Base-by-base conservation (phyloP, 2,329 filamentous ascomycete species). In the Aspergillus sp. region DNA sequence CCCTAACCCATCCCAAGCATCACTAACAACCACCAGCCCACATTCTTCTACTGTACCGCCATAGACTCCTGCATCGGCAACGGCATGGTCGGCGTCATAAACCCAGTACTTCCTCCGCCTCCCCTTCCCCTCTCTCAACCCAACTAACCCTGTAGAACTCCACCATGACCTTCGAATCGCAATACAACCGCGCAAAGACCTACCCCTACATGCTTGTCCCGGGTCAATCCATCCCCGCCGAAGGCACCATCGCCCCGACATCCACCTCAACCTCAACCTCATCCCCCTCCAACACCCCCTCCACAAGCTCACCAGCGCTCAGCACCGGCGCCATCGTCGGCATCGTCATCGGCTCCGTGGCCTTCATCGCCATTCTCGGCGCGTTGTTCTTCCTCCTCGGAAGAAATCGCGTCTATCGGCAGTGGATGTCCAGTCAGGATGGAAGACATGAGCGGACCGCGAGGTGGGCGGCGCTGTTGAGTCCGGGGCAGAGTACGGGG, bases 61-160 rank as follows among this genome's bases (percentile, higher is more conserved):
- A 82, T 85, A 0, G 82, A 80, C 0, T 90, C 88, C 2, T 94
- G 90, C 68, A 80, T 81, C 3, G 73, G 77, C 2, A 82, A 88
- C 47, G 82, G 85, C 21, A 94, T 94, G 90, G 83, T 94, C 15
- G 90, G 90, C 3, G 88, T 85, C 1, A 88, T 94, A 66, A 94
- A 93, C 69, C 84, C 88, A 6, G 84, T 87, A 78, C 3, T 62
- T 80, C 59, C 19, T 17, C 17, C 36, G 27, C 23, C 23, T 23
- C 5, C 15, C 4, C 23, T 19, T 13, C 21, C n/a, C 19, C 2
- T n/a, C 19, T 17, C 8, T 39, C 41, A 13, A 7, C 42, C 23
- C 2, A 23, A 3, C 21, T 49, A 15, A 2, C 8, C 17, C 42
- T 21, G 3, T 51, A 74, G 68, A 87, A 85, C 65, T 57, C 71